A percentile compares a stretch with the other conserved stretches of the same genome.
Evolutionary conservation across 129 eudicot genomes (phyloP).

Genomic region (Helichrysum umbraculigerum): DNA sequence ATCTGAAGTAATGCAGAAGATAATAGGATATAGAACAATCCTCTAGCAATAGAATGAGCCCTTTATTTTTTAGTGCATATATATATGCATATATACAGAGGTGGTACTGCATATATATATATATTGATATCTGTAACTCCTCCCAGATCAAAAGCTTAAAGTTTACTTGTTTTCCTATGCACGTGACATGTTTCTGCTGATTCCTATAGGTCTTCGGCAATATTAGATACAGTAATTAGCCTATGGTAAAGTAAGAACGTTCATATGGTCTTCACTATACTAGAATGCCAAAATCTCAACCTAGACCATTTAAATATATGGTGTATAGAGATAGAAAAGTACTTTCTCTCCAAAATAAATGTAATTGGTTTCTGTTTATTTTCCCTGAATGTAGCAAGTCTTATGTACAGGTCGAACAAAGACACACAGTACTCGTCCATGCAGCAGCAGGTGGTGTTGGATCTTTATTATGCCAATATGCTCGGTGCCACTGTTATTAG

Average conservation of each 20-base stretch:
- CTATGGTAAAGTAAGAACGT: not conserved
- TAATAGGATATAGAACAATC: not conserved
- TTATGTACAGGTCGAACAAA: constrained; percentile 51
- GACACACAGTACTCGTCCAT: constrained; percentile 75
- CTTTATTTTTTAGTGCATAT: not conserved
- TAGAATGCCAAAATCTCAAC: too few relatives aligned
- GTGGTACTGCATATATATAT: too few relatives aligned
- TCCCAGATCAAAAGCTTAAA: not conserved
- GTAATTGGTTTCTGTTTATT: too few relatives aligned
- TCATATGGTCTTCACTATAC: not conserved
- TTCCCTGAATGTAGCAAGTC: constrained; percentile 7
- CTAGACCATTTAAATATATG: too few relatives aligned
- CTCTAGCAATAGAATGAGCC: not conserved
- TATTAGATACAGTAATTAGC: too few relatives aligned
- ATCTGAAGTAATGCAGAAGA: too few relatives aligned
- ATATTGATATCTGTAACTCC: not conserved
- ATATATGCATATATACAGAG: too few relatives aligned
- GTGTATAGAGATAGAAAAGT: too few relatives aligned
- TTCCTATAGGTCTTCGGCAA: not conserved
- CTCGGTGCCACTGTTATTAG: constrained; percentile 79
- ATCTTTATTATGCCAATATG: constrained; percentile 70
- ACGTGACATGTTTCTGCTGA: not conserved
- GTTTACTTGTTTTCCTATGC: not conserved
- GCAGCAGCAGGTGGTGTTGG: constrained; percentile 91
- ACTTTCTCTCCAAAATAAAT: too few relatives aligned